Evolutionary conservation across 495 filamentous ascomycete genomes (phyloP).

Genomic region (Tirmania nivea): DNA sequence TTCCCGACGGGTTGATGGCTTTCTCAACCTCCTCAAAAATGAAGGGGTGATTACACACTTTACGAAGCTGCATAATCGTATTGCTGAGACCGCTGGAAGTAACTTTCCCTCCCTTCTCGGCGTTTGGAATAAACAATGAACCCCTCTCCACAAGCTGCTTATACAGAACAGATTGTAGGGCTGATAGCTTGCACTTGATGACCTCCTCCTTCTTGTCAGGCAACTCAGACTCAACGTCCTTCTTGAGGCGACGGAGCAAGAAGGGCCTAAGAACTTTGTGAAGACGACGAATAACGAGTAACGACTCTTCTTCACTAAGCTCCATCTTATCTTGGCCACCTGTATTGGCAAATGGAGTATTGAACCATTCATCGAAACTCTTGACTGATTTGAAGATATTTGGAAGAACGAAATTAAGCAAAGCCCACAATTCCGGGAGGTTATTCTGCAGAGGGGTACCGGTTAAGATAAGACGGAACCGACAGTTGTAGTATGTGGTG

Average conservation of each 20-base stretch:
- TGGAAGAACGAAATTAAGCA: constrained; percentile 93
- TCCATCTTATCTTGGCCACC: constrained; percentile 97
- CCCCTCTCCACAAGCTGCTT: constrained; percentile 91
- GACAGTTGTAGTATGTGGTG: constrained; percentile 79
- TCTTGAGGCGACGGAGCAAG: constrained; percentile 93
- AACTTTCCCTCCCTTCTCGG: constrained; percentile 75
- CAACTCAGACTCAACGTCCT: constrained; percentile 95
- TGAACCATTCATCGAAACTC: constrained; percentile 99
- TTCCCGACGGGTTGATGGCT: constrained; percentile 77
- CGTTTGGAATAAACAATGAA: constrained; percentile 79
- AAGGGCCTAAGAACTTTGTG: constrained; percentile 96
- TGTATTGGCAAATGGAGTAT: constrained; percentile 96
- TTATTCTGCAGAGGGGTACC: constrained; percentile 97
- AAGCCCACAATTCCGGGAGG: constrained; percentile 81
- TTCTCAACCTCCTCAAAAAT: constrained; percentile 96
- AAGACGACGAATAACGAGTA: constrained; percentile 92
- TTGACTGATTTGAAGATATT: constrained; percentile 99
- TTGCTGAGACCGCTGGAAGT: constrained; percentile 91
- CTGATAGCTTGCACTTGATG: constrained; percentile 95
- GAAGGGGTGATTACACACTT: constrained; percentile 97
- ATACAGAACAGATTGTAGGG: constrained; percentile 79
- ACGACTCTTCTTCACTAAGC: constrained; percentile 93
- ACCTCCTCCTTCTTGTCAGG: constrained; percentile 98
- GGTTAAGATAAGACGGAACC: constrained; percentile 89
- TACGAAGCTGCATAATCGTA: constrained; percentile 98